Evolutionary conservation across 345 rosid genomes (phyloP).

Genomic region (Trapa bicornis): DNA sequence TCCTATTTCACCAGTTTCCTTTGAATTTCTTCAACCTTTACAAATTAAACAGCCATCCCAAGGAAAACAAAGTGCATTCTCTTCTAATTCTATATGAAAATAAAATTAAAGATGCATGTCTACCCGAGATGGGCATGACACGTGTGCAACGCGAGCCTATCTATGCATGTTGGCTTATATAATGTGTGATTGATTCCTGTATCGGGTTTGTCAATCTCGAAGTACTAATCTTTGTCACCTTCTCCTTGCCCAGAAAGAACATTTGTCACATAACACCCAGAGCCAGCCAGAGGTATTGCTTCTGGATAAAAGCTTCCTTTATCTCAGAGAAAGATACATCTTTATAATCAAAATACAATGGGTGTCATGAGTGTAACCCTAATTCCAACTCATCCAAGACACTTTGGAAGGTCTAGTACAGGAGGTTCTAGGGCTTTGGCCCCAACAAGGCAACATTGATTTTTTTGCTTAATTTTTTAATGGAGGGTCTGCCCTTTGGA

Average conservation of each 20-base stretch:
- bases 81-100: no score
- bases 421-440: constrained; percentile 1
- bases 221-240: constrained; percentile 32
- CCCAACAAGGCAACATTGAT: neutral
- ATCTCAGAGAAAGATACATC: neutral
- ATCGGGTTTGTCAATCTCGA: constrained; percentile 26
- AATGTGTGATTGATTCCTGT: constrained; percentile 6
- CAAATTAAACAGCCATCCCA: no score
- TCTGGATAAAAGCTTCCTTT: constrained; percentile 6
- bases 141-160: no score
- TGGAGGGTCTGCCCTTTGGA: neutral
- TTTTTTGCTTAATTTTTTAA: neutral
- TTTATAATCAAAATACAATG: constrained; percentile 14
- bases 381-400: constrained; percentile 10
- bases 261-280: constrained; percentile 15
- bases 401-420: neutral
- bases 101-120: no score
- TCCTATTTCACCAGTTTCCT: no score
- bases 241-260: constrained; percentile 26
- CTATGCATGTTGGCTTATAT: neutral
- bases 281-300: neutral
- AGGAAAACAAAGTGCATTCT: no score
- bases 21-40: no score
- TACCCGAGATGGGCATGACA: constrained; percentile 4
- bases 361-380: constrained; percentile 32